Evolutionary conservation across 768 basidiomycete species (phyloP).

Genomic region (Zangia roseola): DNA sequence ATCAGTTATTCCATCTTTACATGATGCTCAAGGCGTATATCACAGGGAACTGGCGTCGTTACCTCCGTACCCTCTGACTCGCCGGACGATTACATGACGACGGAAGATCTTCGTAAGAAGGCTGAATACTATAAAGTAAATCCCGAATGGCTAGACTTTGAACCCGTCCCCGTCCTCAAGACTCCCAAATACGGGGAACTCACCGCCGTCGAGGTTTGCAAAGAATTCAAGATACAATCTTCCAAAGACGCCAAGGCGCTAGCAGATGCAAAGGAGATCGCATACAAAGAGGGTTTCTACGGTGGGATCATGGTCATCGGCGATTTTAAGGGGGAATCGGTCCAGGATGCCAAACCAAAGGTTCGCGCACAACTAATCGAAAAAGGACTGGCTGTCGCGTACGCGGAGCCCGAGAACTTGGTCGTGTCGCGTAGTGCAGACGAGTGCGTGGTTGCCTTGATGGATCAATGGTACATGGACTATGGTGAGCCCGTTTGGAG

Average conservation of each 20-base stretch:
- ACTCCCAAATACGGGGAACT: constrained; percentile 94
- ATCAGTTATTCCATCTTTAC: background rate
- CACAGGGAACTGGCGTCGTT: constrained; percentile 94
- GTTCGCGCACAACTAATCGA: constrained; percentile 84
- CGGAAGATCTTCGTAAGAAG: constrained; percentile 92
- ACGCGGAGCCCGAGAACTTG: constrained; percentile 92
- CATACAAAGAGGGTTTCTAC: constrained; percentile 99
- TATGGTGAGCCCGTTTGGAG: constrained; percentile 94
- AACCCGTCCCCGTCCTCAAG: constrained; percentile 83
- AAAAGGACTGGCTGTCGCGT: constrained; percentile 75
- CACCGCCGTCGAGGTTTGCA: constrained; percentile 79
- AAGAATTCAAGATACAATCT: constrained; percentile 91
- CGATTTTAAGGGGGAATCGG: constrained; percentile 83
- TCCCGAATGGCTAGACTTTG: constrained; percentile 79
- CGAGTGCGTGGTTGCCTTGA: constrained; percentile 95
- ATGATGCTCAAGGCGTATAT: constrained; percentile 4
- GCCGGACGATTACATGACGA: constrained; percentile 91
- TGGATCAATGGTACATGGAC: constrained; percentile 99
- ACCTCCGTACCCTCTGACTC: constrained; percentile 98
- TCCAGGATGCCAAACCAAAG: constrained; percentile 89
- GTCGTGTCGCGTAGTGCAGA: constrained; percentile 91
- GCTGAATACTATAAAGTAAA: constrained; percentile 95
- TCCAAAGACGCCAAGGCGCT: constrained; percentile 93
- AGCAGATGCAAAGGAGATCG: constrained; percentile 94
- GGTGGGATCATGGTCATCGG: constrained; percentile 89